Evolutionary conservation across 257 asterid species (phyloP).

Genomic region (Lithospermum erythrorhizon): DNA sequence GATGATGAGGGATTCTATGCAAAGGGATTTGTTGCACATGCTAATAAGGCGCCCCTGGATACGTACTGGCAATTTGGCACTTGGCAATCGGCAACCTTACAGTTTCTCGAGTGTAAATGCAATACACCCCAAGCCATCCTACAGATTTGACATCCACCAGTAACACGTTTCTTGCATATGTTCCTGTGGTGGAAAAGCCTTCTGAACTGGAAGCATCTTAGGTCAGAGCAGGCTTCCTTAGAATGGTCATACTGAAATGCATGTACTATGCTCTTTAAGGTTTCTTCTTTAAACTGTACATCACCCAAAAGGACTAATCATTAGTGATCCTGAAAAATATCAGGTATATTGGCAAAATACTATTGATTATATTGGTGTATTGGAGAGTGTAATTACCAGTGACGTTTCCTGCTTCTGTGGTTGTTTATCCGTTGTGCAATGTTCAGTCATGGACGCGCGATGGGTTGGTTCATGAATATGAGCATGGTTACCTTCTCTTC

Average conservation of each 20-base stretch:
- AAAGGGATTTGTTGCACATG: no score
- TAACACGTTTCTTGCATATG: slow-evolving; percentile 18
- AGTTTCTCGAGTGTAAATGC: slow-evolving; percentile 24
- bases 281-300: slow-evolving; percentile 17
- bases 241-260: slow-evolving; percentile 25
- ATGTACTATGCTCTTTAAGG: slow-evolving; percentile 29
- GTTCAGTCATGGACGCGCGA: slow-evolving; percentile 1
- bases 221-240: slow-evolving; percentile 23
- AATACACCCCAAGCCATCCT: slow-evolving; percentile 29
- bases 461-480: slow-evolving; percentile 3
- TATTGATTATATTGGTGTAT: no score
- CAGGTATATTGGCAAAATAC: no score
- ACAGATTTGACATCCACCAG: slow-evolving; percentile 32
- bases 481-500: no score
- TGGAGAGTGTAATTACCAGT: slow-evolving; percentile 12
- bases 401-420: slow-evolving; percentile 10
- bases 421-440: slow-evolving; percentile 10
- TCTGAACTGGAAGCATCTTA: slow-evolving; percentile 25
- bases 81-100: slow-evolving; percentile 27
- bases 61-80: slow-evolving; percentile 47
- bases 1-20: no score
- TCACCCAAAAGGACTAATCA: background rate
- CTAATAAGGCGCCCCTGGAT: no score
- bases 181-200: slow-evolving; percentile 23
- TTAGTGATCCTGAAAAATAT: background rate